Evolutionary conservation across 73 alveolate genomes (phyloP).

Genomic region (Paramecium biaurelia): DNA sequence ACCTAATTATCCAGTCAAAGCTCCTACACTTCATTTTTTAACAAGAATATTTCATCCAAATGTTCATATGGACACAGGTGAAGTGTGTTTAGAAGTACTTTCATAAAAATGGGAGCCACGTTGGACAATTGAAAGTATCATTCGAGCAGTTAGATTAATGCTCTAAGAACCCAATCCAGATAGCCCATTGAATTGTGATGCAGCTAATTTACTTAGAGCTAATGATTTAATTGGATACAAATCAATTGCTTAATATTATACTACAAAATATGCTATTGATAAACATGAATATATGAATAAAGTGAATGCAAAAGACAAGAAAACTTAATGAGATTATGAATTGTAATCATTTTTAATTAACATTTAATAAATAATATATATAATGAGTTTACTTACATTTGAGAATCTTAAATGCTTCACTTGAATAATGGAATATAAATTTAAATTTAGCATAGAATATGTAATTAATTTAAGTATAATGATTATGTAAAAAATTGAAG

Average conservation of each 20-base stretch:
- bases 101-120: slow-evolving; percentile 96
- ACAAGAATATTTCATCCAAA: slow-evolving; percentile 97
- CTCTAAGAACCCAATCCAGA: slow-evolving; percentile 96
- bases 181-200: slow-evolving; percentile 97
- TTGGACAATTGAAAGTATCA: slow-evolving; percentile 94
- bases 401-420: not conserved
- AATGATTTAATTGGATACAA: slow-evolving; percentile 85
- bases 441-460: not conserved
- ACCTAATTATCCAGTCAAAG: slow-evolving; percentile 79
- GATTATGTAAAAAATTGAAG: not conserved
- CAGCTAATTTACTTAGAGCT: slow-evolving; percentile 90
- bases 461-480: no score
- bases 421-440: not conserved
- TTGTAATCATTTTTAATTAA: not conserved
- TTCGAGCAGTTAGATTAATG: slow-evolving; percentile 90
- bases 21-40: slow-evolving; percentile 89
- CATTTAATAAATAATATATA: not conserved
- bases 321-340: not conserved
- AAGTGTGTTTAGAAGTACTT: slow-evolving; percentile 89
- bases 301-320: not conserved
- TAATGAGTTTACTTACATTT: not conserved
- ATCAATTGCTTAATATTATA: slow-evolving; percentile 87
- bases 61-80: slow-evolving; percentile 94
- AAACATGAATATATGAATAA: not conserved
- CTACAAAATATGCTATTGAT: slow-evolving; percentile 76